Conservation (phyloP, 768 basidiomycete genomes). For the Cubamyces sp. region DNA sequence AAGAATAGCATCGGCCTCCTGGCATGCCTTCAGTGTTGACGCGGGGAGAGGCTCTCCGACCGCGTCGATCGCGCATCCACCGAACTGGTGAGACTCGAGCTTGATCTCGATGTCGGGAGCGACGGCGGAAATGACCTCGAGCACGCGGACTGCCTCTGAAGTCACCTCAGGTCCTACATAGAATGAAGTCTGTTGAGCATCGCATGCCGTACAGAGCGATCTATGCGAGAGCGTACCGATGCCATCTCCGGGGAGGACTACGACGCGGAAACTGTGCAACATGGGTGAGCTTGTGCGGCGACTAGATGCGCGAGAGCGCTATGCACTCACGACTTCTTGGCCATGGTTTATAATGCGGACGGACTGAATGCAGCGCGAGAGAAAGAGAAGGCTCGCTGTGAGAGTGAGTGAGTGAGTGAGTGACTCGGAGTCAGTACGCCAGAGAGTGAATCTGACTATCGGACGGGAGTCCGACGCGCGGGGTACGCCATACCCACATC, state of each 20-base stretch:
- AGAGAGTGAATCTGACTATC: not conserved
- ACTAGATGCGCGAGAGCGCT: not conserved
- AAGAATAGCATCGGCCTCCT: slow-evolving; percentile 92
- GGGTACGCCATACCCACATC: not conserved
- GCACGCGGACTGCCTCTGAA: slow-evolving; percentile 80
- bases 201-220: not conserved
- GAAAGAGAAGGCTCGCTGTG: not conserved
- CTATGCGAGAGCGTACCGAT: slow-evolving; percentile 64
- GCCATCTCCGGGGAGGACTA: slow-evolving; percentile 93
- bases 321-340: slow-evolving; percentile 33
- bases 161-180: slow-evolving; percentile 86
- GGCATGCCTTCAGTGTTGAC: slow-evolving; percentile 84
- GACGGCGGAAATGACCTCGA: slow-evolving; percentile 68
- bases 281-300: slow-evolving; percentile 8
- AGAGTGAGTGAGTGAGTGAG: not conserved
- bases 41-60: slow-evolving; percentile 84
- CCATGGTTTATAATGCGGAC: slow-evolving; percentile 22
- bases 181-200: not conserved
- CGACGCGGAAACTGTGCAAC: slow-evolving; percentile 75
- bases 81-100: slow-evolving; percentile 80
- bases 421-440: slow-evolving; percentile 8
- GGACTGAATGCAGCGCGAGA: not conserved
- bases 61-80: slow-evolving; percentile 91
- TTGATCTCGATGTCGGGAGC: slow-evolving; percentile 70
- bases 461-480: slow-evolving; percentile 14